Conservation (phyloP, 2,329 filamentous ascomycete species). For the Aspergillus tamarii region DNA sequence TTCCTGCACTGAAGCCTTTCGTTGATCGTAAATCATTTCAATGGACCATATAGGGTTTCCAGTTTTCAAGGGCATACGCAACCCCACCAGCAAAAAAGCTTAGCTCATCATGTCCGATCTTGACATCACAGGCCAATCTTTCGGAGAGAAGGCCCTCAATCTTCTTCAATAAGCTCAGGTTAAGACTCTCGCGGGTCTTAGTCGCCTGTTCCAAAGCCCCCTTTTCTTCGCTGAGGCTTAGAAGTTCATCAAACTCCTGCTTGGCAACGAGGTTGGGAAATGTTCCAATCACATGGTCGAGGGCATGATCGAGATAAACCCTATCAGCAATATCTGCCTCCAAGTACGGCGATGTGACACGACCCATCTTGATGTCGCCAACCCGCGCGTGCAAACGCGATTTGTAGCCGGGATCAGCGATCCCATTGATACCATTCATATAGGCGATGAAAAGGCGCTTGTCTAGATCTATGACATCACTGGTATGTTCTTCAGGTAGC, state of each 20-base stretch:
- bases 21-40: conserved; percentile 7
- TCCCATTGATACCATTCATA: conserved; percentile 47
- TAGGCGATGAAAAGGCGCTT: conserved; percentile 44
- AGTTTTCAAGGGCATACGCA: conserved; percentile 35
- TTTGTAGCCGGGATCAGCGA: conserved; percentile 38
- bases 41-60: conserved; percentile 14
- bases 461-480: conserved; percentile 43
- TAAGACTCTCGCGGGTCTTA: conserved; percentile 17
- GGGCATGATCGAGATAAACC: conserved; percentile 41
- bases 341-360: conserved; percentile 35
- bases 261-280: conserved; percentile 44
- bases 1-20: background rate
- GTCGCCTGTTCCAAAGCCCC: conserved; percentile 14
- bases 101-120: conserved; percentile 40
- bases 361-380: conserved; percentile 37
- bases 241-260: conserved; percentile 41
- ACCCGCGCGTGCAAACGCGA: conserved; percentile 37
- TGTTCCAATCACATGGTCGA: conserved; percentile 43
- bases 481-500: conserved; percentile 39
- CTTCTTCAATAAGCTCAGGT: conserved; percentile 32
- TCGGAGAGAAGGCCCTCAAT: conserved; percentile 41
- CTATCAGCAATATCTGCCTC: conserved; percentile 34
- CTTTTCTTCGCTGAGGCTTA: conserved; percentile 31
- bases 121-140: conserved; percentile 34
- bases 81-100: conserved; percentile 46